Base-by-base conservation (phyloP, 2,329 filamentous ascomycete genomes). In the Coniochaeta prunicola region DNA sequence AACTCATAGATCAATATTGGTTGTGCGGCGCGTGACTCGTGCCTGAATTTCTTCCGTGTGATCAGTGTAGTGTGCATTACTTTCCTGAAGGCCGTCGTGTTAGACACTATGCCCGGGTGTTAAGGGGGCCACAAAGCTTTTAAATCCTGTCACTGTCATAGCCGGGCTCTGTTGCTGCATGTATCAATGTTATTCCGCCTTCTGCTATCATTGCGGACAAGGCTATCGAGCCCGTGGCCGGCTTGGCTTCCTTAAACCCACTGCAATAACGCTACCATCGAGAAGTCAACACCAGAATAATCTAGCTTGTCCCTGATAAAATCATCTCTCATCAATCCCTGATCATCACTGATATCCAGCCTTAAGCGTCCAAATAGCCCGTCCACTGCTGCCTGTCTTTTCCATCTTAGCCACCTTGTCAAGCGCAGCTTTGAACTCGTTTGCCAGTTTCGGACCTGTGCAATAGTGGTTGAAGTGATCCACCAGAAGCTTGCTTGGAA, bases 401-500 rank as follows among this genome's bases (percentile, higher is more conserved):
- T 91, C 83, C 70, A 96, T 73, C 58, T 77, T 82, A 0, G 93
- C 93, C 66, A 96, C 88, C 61, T 80, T 80, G 65, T 89, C 86
- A 58, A 97, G 75, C 65, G 91, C 91, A 66, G 83, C 80, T 73
- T 92, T 93, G 70, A 97, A 97, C 70, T 92, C 88, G 19, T 85
- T 83, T 57, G 87, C 88, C 61, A 90, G 83, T 61, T 84, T 82
- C 28, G 80, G 73, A 48, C 85, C 89, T 24, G 81, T 83, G 69
- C 91, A 96, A 67, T 86, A 89, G 15, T 84, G 84, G 71, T 92
- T 91, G 72, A 97, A 97, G 68, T 96, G 91, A 67, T 96, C 90
- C 26, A 96, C 89, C 50, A 97, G 74, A 79, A 91, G 87, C 75
- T 96, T 91, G 45, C 89, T 92, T 5, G 90, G 86, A 6, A 90